phyloP scores from a whole-genome alignment of 2,329 filamentous ascomycete species.

The Fusarium buxicola region DNA sequence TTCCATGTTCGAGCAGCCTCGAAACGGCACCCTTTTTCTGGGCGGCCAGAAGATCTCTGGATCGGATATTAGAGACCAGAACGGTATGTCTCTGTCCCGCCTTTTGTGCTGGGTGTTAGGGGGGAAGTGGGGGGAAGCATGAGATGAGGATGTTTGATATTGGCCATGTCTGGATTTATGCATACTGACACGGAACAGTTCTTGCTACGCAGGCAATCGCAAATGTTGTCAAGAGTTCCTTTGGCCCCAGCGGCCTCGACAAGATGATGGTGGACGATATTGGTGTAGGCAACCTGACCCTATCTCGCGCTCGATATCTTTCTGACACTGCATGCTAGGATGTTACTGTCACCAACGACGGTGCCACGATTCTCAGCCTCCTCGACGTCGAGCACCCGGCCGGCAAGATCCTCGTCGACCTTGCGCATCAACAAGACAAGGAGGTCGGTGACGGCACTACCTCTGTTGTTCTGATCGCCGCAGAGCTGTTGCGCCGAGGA shows the following conservation, averaged over 20 bases:
- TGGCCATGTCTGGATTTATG: conserved; percentile 23
- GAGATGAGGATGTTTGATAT: conserved; percentile 31
- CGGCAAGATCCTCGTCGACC: conserved; percentile 96
- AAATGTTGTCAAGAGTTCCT: conserved; percentile 99
- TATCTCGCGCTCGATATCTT: conserved; percentile 28
- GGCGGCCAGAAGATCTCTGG: conserved; percentile 98
- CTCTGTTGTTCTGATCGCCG: conserved; percentile 95
- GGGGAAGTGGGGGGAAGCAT: conserved; percentile 42
- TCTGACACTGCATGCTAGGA: conserved; percentile 66
- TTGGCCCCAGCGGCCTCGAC: conserved; percentile 94
- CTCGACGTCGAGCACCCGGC: conserved; percentile 98
- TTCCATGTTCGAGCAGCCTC: conserved; percentile 94
- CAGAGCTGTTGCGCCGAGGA: conserved; percentile 90
- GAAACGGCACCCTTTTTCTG: conserved; percentile 96
- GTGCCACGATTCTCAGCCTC: conserved; percentile 93
- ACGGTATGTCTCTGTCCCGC: conserved; percentile 68
- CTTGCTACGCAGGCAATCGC: conserved; percentile 96
- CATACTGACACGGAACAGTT: conserved; percentile 64
- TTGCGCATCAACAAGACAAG: conserved; percentile 98
- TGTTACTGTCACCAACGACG: conserved; percentile 98
- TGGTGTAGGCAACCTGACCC: conserved; percentile 69
- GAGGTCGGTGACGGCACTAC: conserved; percentile 99
- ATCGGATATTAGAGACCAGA: conserved; percentile 95
- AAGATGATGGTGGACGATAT: conserved; percentile 99
- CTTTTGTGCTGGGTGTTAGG: conserved; percentile 39